Conservation (phyloP, 345 rosid genomes). For the Murraya paniculata region DNA sequence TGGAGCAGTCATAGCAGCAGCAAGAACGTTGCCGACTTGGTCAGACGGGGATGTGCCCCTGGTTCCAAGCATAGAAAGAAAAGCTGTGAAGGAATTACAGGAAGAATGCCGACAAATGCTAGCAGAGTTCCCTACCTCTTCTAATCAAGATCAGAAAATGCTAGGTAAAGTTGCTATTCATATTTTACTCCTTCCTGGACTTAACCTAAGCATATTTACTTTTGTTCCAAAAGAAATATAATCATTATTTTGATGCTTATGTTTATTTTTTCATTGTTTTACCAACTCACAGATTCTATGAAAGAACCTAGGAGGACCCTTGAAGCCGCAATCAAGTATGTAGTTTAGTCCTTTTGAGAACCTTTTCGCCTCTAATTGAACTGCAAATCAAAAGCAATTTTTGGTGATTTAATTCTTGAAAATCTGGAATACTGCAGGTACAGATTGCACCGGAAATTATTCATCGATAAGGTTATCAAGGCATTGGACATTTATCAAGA, state of each 20-base stretch:
- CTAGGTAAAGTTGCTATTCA: constrained; percentile 41
- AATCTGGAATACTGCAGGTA: constrained; percentile 39
- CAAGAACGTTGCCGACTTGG: constrained; percentile 87
- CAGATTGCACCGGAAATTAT: constrained; percentile 74
- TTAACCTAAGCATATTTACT: neutral
- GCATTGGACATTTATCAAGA: constrained; percentile 82
- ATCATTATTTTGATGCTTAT: neutral
- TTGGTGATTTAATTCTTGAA: neutral
- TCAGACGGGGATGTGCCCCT: constrained; percentile 82
- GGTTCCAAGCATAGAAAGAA: constrained; percentile 70
- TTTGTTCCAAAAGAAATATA: neutral
- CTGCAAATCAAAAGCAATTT: neutral
- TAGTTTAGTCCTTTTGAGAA: neutral
- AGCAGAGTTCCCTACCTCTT: constrained; percentile 61
- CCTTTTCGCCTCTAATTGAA: neutral
- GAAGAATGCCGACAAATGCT: constrained; percentile 82
- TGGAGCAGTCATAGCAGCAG: constrained; percentile 88
- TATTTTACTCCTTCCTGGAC: neutral
- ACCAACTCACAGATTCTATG: constrained; percentile 48
- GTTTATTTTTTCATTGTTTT: neutral
- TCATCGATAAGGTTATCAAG: constrained; percentile 60
- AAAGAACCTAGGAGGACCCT: constrained; percentile 53
- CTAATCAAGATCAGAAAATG: constrained; percentile 65
- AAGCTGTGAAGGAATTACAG: constrained; percentile 75
- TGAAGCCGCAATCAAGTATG: constrained; percentile 63